Conservation (phyloP, 768 basidiomycete genomes). For the Coprinellus micaceus region DNA sequence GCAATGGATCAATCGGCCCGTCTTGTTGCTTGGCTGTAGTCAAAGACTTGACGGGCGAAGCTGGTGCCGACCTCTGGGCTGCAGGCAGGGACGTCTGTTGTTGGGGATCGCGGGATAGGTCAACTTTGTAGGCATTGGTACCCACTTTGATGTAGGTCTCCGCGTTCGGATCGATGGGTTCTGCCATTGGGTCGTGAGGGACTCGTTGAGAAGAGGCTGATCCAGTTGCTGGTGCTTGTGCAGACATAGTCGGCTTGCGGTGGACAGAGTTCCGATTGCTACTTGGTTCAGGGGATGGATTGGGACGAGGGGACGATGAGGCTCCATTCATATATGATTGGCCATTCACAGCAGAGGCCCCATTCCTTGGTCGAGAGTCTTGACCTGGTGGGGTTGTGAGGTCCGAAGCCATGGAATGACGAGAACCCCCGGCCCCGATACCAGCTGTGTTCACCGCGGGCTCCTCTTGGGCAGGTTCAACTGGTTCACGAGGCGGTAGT, state of each 20-base stretch:
- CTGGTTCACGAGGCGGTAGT: conserved; percentile 25
- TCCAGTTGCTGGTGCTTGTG: conserved; percentile 17
- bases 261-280: conserved; percentile 20
- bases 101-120: conserved; percentile 65
- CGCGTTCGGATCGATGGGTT: conserved; percentile 60
- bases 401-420: conserved; percentile 24
- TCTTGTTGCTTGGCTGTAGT: conserved; percentile 21
- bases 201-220: conserved; percentile 26
- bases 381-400: conserved; percentile 31
- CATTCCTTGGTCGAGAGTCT: conserved; percentile 1
- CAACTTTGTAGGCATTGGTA: conserved; percentile 60
- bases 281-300: conserved; percentile 15
- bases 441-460: conserved; percentile 60
- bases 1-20: conserved; percentile 55
- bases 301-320: conserved; percentile 7
- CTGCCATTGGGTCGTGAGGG: conserved; percentile 48
- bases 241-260: conserved; percentile 22
- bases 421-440: conserved; percentile 56
- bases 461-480: conserved; percentile 36
- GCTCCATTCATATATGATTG: conserved; percentile 9
- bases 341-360: conserved; percentile 6
- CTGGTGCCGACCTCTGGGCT: background rate
- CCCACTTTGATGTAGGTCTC: conserved; percentile 73
- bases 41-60: conserved; percentile 2
- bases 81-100: conserved; percentile 20